Evolutionary conservation across 2,329 filamentous ascomycete genomes (phyloP), one percentile per base, ranked within the genome.

Genomic region (Penicillium psychrosexuale): DNA sequence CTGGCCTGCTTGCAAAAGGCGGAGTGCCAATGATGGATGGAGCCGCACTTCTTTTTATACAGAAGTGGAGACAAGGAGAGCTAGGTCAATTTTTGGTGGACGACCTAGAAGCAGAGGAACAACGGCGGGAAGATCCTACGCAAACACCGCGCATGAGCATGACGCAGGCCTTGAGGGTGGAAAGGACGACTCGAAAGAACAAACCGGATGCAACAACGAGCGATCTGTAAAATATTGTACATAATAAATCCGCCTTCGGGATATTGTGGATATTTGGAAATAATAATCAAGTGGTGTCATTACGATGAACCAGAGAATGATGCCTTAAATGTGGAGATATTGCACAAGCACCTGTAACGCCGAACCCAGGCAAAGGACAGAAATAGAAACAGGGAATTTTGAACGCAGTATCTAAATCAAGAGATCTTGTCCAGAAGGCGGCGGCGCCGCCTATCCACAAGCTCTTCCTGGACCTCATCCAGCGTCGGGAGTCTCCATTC

Each of bases 391-490:
- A 58, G 31, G 33, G 56, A 54, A 52, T 27, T 24, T 33, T 33
- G 36, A 11, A 51, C 43, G 38, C 13, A 44, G 13, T n/a, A 15
- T 34, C 8, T 33, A 19, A 11, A 40, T 72, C 69, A 80, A 48
- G 76, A 78, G 52, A 95, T 80, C 76, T 94, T 93, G 66, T 97
- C 91, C 63, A 99, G 76, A 58, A 99, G 77, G 72, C 87, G 90
- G 74, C 87, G 83, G 71, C 90, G 85, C 74, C 92, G 84, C 75
- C 93, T 82, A 62, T 97, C 91, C 51, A 99, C 82, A 64, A 99
- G 77, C 74, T 97, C 94, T 69, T 92, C 85, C 74, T 97, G 91
- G n/a, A 97, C 93, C 71, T 97, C 90, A 19, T 96, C 91, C 53
- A 91, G 75, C 5, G 89, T 92, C 8, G 94, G 94, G 66, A 97